phyloP scores from a whole-genome alignment of 2,329 filamentous ascomycete species.

The Penicillium sp. region DNA sequence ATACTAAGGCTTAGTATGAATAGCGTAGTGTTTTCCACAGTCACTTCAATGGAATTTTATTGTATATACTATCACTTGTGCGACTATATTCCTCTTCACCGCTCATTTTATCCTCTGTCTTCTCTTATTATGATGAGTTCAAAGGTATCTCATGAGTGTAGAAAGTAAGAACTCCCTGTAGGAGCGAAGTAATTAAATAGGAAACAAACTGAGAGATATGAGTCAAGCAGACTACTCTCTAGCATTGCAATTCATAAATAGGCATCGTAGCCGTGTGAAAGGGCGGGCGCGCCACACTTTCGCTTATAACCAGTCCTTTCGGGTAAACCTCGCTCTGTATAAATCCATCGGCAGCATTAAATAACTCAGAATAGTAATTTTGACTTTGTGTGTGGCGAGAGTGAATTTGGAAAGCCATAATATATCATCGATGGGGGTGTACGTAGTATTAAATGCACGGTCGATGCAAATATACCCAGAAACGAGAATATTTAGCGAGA shows the following conservation, averaged over 20 bases:
- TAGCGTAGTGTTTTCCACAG: background rate
- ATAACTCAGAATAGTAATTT: background rate
- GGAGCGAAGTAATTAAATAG: too few species aligned
- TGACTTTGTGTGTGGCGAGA: background rate
- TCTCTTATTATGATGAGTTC: background rate
- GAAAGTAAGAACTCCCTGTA: too few species aligned
- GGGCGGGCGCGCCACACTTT: too few species aligned
- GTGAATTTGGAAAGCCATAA: background rate
- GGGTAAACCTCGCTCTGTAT: background rate
- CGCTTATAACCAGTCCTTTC: background rate
- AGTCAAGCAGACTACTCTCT: too few species aligned
- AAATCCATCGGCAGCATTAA: background rate
- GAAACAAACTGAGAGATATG: too few species aligned
- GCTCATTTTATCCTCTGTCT: too few species aligned
- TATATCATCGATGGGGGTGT: background rate
- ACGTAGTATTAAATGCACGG: background rate
- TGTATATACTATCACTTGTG: background rate
- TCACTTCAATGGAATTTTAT: background rate
- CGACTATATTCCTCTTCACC: background rate
- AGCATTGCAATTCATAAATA: too few species aligned
- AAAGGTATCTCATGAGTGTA: background rate
- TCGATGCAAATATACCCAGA: background rate
- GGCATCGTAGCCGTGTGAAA: too few species aligned
- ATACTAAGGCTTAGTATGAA: constrained; percentile 4
- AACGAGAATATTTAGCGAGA: background rate